Conservation (phyloP, 495 filamentous ascomycete species). For the Darksidea phi region DNA sequence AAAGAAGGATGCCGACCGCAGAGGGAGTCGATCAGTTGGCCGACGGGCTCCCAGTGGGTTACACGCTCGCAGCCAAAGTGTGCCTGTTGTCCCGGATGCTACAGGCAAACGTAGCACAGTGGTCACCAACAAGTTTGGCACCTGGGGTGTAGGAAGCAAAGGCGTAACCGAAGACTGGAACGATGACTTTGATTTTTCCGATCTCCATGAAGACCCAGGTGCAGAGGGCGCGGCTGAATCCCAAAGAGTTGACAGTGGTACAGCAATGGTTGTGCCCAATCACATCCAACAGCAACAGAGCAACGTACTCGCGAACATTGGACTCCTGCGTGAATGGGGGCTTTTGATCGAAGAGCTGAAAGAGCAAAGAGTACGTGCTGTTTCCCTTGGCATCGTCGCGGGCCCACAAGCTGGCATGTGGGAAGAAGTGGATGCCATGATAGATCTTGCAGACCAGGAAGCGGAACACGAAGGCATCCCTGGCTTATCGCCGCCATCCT, state of each 20-base stretch:
- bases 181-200: conserved; percentile 47
- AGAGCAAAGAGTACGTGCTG: conserved; percentile 42
- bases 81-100: conserved; percentile 76
- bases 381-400: conserved; percentile 38
- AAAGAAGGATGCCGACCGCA: conserved; percentile 70
- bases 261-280: conserved; percentile 44
- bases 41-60: conserved; percentile 73
- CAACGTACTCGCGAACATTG: conserved; percentile 46
- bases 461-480: conserved; percentile 38
- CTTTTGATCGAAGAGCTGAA: conserved; percentile 48
- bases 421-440: conserved; percentile 48
- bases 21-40: conserved; percentile 70
- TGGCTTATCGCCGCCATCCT: conserved; percentile 42
- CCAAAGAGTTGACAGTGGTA: conserved; percentile 41
- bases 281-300: conserved; percentile 45
- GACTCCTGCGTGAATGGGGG: conserved; percentile 45
- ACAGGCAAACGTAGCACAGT: conserved; percentile 58
- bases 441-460: conserved; percentile 48
- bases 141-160: conserved; percentile 83
- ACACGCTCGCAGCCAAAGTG: conserved; percentile 91
- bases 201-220: conserved; percentile 33
- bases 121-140: conserved; percentile 74
- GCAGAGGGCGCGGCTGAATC: conserved; percentile 25
- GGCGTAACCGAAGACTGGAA: conserved; percentile 53
- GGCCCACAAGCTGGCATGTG: conserved; percentile 38